Base-by-base conservation (phyloP, 495 filamentous ascomycete species). In the Neurospora africana region DNA sequence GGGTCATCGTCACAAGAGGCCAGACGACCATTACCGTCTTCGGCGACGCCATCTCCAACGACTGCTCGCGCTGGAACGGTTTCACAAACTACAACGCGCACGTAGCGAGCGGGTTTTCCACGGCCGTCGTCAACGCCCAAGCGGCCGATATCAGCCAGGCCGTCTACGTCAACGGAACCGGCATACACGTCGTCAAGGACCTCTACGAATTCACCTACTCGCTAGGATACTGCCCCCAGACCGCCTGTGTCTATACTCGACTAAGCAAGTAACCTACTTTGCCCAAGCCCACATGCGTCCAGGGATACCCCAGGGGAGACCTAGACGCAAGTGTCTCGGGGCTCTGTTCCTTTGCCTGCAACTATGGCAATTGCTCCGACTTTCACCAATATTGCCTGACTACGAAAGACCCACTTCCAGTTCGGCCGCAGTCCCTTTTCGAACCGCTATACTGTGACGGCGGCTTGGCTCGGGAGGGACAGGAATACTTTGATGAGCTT, bases 1-100 rank as follows among this genome's bases (percentile, higher is more conserved):
- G 75, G 8, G 79, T 90, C 44, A 40, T 6, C 39, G 5, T 40
- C 39, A 40, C 39, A 6, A 17, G 13, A 17, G 39, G 39, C 13
- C 1, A 40, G 30, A 68, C 33, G 5, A 53, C 53, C 13, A 30
- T 69, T 1, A 53, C 17, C 35, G 37, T 38, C 41, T 27, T 5
- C n/a, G 41, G 41, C 41, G 17, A 43, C 40, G 17, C 4, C 19
- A 43, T 43, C 40, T n/a, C 10, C 4, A 10, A 10, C 11, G 38
- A 39, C 10, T 39, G 38, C 38, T 13, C 10, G 3, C 11, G 10
- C 3, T 43, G 41, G 41, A 43, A 30, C 43, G 72, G 72, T 13
- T 21, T 70, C 30, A 70, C 10, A 43, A 44, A 44, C 41, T 9
- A 21, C 41, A 44, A 44, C 19, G 41, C 41, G 19, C 7, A 44